Evolutionary conservation across 2,329 filamentous ascomycete genomes (phyloP).

Genomic region (Grosmannia huntii): DNA sequence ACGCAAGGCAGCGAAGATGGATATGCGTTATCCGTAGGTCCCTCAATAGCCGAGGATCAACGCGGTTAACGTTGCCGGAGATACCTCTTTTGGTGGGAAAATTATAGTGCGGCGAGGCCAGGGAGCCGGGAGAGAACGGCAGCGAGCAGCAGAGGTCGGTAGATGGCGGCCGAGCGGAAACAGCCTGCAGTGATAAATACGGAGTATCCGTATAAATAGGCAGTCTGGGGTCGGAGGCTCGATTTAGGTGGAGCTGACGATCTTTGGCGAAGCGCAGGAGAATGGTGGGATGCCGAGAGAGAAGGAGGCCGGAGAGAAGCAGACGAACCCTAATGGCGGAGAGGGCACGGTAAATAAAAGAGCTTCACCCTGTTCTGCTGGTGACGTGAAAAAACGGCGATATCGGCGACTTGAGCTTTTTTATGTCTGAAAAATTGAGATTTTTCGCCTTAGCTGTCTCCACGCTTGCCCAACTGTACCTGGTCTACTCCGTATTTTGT

Average conservation of each 20-base stretch:
- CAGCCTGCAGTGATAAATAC: not conserved
- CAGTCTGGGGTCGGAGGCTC: not conserved
- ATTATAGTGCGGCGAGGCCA: not conserved
- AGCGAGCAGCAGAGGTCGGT: not conserved
- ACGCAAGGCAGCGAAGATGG: not conserved
- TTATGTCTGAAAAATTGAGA: not conserved
- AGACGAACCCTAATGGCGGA: not conserved
- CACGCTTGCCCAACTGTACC: too few species aligned
- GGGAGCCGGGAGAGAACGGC: not conserved
- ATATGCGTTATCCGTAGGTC: not conserved
- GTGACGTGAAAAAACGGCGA: not conserved
- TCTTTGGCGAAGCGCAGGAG: not conserved
- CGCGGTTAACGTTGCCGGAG: constrained; percentile 1
- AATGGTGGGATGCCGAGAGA: not conserved
- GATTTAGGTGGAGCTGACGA: too few species aligned
- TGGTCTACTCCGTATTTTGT: too few species aligned
- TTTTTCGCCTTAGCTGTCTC: not conserved
- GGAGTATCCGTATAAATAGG: too few species aligned
- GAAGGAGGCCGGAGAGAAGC: not conserved
- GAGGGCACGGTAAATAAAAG: not conserved
- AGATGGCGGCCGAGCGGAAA: constrained; percentile 2
- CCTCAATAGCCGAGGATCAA: constrained; percentile 11
- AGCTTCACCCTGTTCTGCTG: not conserved
- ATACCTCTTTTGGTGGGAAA: not conserved
- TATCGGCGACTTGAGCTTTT: constrained; percentile 1